A percentile compares a stretch with the other conserved stretches of the same genome.
These are phyloP conservation scores for Penicillium simplicissimum DNA, from an alignment of 495 filamentous ascomycete genomes.

Conservation along the genomic window DNA sequence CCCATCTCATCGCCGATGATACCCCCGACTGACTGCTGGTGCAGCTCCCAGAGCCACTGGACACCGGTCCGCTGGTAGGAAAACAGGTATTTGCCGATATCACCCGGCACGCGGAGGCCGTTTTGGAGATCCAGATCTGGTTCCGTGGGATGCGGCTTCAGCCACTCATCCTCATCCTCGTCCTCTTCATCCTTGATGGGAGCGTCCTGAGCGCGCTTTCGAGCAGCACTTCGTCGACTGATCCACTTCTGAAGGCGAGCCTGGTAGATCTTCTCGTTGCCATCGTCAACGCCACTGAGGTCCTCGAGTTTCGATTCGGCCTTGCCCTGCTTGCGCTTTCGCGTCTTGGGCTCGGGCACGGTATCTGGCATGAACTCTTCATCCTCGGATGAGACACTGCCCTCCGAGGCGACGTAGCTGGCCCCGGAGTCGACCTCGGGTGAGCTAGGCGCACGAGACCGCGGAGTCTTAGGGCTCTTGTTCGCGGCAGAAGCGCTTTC, in stretches of 20 bases:
- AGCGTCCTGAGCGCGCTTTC: conserved; percentile 46
- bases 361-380: conserved; percentile 40
- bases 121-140: conserved; percentile 71
- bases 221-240: conserved; percentile 63
- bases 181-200: conserved; percentile 25
- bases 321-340: conserved; percentile 44
- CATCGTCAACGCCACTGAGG: conserved; percentile 81
- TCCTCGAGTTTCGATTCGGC: conserved; percentile 59
- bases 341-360: conserved; percentile 30
- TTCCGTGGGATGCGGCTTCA: conserved; percentile 77
- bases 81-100: conserved; percentile 86
- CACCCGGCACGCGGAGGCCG: conserved; percentile 80
- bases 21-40: conserved; percentile 83
- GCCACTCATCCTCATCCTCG: conserved; percentile 59
- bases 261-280: conserved; percentile 83
- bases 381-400: conserved; percentile 33
- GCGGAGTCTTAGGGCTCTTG: conserved; percentile 8
- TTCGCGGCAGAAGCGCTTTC: conserved; percentile 17
- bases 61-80: conserved; percentile 95
- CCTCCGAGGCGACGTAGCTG: conserved; percentile 40
- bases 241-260: conserved; percentile 74
- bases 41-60: conserved; percentile 94
- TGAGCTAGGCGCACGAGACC: conserved; percentile 30
- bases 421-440: conserved; percentile 45
- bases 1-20: conserved; percentile 99